Percentiles rank a stretch among this genome's conserved stretches.
Conservation (phyloP, 108 stramenopile species). For the Nitzschia putrida region DNA sequence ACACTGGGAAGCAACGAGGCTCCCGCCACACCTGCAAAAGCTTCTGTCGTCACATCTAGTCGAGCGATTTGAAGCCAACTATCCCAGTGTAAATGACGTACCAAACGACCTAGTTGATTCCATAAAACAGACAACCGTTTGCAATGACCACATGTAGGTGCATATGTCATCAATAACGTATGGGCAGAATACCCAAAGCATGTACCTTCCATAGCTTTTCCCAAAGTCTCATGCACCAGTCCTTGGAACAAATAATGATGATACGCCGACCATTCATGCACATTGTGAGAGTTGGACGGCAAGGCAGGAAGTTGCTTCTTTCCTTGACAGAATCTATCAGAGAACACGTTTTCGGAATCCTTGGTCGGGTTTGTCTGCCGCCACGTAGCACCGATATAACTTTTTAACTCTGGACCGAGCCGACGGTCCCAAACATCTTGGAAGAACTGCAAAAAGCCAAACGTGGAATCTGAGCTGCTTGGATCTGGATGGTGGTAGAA, state of each 20-base stretch:
- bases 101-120: constrained; percentile 58
- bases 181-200: constrained; percentile 21
- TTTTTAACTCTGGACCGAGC: constrained; percentile 22
- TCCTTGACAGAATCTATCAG: not conserved
- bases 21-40: constrained; percentile 6
- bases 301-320: not conserved
- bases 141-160: constrained; percentile 78
- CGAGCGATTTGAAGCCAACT: constrained; percentile 46
- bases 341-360: not conserved
- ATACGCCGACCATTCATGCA: constrained; percentile 15
- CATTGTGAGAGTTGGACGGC: not conserved
- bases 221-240: not conserved
- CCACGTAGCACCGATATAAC: not conserved
- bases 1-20: constrained; percentile 7
- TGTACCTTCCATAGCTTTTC: not conserved
- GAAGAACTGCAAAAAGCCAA: constrained; percentile 27
- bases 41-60: constrained; percentile 50
- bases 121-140: constrained; percentile 71
- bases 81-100: constrained; percentile 56
- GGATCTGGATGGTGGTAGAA: constrained; percentile 45
- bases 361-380: too few species aligned
- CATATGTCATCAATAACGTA: constrained; percentile 54
- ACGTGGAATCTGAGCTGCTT: not conserved
- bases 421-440: constrained; percentile 36
- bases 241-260: not conserved